Percentiles rank a stretch among this genome's conserved stretches.
Conservation (phyloP, 1,284 basidiomycete species). For the Vanrija humicola region DNA sequence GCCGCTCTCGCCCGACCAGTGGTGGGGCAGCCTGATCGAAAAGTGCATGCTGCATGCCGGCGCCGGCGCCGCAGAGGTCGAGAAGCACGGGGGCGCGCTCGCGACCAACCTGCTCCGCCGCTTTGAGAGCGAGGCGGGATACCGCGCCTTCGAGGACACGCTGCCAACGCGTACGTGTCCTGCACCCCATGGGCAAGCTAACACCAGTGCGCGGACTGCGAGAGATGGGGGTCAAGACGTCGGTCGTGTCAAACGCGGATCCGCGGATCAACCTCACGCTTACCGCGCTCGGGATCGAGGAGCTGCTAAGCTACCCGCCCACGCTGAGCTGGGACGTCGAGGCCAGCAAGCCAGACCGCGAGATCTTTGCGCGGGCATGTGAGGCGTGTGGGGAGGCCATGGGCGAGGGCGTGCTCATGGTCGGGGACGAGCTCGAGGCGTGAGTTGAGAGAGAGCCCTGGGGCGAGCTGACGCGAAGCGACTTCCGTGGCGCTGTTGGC, state of each 20-base stretch:
- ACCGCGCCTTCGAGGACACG: conserved; percentile 44
- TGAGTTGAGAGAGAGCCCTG: conserved; percentile 23
- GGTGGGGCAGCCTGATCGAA: conserved; percentile 46
- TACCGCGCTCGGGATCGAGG: conserved; percentile 32
- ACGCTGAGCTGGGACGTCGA: conserved; percentile 46
- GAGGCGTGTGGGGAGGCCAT: conserved; percentile 17
- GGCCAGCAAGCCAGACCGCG: conserved; percentile 36
- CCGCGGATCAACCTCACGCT: conserved; percentile 40
- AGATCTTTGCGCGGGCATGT: conserved; percentile 41
- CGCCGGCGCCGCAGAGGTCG: conserved; percentile 28
- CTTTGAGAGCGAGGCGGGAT: conserved; percentile 47
- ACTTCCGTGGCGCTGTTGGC: conserved; percentile 35
- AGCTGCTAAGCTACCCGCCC: conserved; percentile 33
- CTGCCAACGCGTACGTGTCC: conserved; percentile 29
- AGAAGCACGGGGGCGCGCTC: conserved; percentile 19
- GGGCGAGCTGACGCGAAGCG: conserved; percentile 21
- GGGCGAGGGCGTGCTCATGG: conserved; percentile 43
- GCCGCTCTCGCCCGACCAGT: conserved; percentile 38
- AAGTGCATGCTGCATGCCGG: conserved; percentile 41
- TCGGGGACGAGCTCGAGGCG: conserved; percentile 50
- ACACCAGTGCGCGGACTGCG: conserved; percentile 34
- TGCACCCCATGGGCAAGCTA: background rate
- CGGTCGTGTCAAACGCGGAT: conserved; percentile 47
- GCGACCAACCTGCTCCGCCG: conserved; percentile 31
- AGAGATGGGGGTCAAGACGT: conserved; percentile 36